Percentiles rank a stretch among this genome's conserved stretches.
These are phyloP conservation scores for Calamus simplicifolius DNA, from an alignment of 176 grass and related monocot genomes.

Conservation along the genomic window DNA sequence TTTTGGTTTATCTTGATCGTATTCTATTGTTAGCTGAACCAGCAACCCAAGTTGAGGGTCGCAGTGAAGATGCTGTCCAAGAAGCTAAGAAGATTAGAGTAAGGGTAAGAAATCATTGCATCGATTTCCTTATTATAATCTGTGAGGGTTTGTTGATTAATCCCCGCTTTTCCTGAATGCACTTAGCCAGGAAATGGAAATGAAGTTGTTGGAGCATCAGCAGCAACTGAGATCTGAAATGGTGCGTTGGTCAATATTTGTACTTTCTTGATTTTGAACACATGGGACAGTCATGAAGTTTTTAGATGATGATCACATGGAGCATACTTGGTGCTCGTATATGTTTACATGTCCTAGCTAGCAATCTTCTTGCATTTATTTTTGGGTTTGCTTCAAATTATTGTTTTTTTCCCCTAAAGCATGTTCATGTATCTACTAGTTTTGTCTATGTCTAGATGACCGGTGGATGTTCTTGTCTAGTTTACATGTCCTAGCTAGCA, in stretches of 20 bases:
- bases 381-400: too few species aligned
- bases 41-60: slow-evolving; percentile 89
- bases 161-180: neutral
- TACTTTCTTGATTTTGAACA: slow-evolving; percentile 3
- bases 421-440: too few species aligned
- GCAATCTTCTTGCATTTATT: too few species aligned
- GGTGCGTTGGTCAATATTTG: slow-evolving; percentile 19
- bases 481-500: too few species aligned
- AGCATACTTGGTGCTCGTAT: neutral
- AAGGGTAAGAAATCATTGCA: slow-evolving; percentile 37
- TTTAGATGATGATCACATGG: too few species aligned
- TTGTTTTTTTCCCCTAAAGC: too few species aligned
- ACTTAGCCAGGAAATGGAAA: slow-evolving; percentile 73
- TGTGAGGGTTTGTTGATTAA: neutral
- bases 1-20: slow-evolving; percentile 94
- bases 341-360: neutral
- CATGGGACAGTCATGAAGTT: too few species aligned
- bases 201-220: slow-evolving; percentile 76
- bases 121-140: neutral
- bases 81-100: slow-evolving; percentile 80
- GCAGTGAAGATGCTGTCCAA: slow-evolving; percentile 94
- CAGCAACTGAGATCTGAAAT: slow-evolving; percentile 82
- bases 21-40: slow-evolving; percentile 96
- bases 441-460: too few species aligned
- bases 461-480: too few species aligned